Evolutionary conservation across 108 stramenopile genomes (phyloP).

Genomic region (Cyclostephanos invisitatus): DNA sequence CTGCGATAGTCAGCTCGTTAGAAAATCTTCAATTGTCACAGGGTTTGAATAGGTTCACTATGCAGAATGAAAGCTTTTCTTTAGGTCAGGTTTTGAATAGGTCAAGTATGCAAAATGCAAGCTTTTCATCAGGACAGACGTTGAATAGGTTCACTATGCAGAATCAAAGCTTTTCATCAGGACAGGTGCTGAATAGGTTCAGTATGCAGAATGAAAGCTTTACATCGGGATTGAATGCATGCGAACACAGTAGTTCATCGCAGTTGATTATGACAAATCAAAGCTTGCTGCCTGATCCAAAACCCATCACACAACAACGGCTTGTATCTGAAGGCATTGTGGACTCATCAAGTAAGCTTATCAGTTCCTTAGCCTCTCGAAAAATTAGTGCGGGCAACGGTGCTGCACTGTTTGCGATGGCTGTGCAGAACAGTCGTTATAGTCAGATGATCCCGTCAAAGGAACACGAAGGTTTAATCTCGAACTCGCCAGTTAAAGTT

Average conservation of each 20-base stretch:
- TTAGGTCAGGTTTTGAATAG: not conserved
- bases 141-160: not conserved
- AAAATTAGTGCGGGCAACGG: conserved; percentile 11
- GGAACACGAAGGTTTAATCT: conserved; percentile 6
- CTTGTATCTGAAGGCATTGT: not conserved
- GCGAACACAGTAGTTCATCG: not conserved
- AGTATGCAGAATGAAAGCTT: conserved; percentile 17
- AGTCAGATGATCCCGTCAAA: not conserved
- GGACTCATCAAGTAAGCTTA: conserved; percentile 10
- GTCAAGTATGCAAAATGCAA: not conserved
- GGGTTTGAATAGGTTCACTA: not conserved
- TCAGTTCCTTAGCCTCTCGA: conserved; percentile 6
- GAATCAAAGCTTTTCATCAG: conserved; percentile 20
- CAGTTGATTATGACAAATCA: conserved; percentile 1
- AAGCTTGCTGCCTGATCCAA: not conserved
- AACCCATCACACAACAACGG: not conserved
- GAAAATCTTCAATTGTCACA: too few relatives aligned
- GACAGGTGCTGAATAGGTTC: not conserved
- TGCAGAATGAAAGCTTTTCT: conserved; percentile 22
- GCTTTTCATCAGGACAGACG: not conserved
- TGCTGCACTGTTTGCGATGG: conserved; percentile 4
- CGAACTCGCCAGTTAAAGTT: conserved; percentile 3
- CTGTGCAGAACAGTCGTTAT: conserved; percentile 2
- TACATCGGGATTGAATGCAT: conserved; percentile 14
- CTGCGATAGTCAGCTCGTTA: too few relatives aligned